phyloP scores from a whole-genome alignment of 2,329 filamentous ascomycete genomes.

The Epichloe elymi region DNA sequence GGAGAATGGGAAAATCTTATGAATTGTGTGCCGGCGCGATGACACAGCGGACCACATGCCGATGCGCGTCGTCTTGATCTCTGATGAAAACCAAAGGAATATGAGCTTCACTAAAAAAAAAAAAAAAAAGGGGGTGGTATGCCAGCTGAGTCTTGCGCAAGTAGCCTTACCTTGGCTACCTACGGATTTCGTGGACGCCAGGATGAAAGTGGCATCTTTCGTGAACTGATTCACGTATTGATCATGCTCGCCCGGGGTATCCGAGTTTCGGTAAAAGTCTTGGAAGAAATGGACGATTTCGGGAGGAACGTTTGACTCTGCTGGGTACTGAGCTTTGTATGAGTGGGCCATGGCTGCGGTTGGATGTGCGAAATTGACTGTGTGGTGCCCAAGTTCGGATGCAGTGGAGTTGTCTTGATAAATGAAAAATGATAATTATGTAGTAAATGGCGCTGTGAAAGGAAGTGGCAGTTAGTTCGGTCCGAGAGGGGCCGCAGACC shows the following conservation, averaged over 20 bases:
- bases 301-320: slow-evolving; percentile 9
- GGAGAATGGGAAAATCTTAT: slow-evolving; percentile 19
- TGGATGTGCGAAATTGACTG: background rate
- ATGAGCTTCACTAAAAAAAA: too few species aligned
- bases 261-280: slow-evolving; percentile 18
- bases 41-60: slow-evolving; percentile 19
- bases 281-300: slow-evolving; percentile 15
- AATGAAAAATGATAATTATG: too few species aligned
- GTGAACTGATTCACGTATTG: slow-evolving; percentile 16
- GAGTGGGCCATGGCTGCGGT: slow-evolving; percentile 4
- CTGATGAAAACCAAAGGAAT: slow-evolving; percentile 7
- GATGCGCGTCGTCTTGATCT: slow-evolving; percentile 15
- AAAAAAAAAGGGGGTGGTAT: too few species aligned
- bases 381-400: too few species aligned
- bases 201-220: slow-evolving; percentile 17
- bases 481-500: too few species aligned
- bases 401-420: too few species aligned
- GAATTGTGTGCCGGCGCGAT: slow-evolving; percentile 16
- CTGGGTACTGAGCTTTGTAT: slow-evolving; percentile 10
- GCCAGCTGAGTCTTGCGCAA: background rate
- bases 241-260: slow-evolving; percentile 16
- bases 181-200: slow-evolving; percentile 14
- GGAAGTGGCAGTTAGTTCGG: too few species aligned
- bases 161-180: slow-evolving; percentile 13
- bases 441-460: too few species aligned